phyloP scores from a whole-genome alignment of 2,329 filamentous ascomycete genomes.

The Phyllosticta capitalensis region DNA sequence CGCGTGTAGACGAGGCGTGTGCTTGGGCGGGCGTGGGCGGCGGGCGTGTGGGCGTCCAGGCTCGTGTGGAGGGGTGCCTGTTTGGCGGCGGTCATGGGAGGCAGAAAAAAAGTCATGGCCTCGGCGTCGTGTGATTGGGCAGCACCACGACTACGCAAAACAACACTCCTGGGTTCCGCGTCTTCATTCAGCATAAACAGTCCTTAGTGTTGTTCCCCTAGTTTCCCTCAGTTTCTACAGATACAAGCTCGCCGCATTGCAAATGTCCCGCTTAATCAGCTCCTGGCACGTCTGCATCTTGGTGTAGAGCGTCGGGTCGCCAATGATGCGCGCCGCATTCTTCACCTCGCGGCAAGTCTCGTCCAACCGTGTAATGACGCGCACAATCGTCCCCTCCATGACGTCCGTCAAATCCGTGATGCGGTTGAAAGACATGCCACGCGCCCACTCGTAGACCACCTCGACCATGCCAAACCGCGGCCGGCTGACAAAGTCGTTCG shows the following conservation, averaged over 20 bases:
- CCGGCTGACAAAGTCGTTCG: conserved; percentile 80
- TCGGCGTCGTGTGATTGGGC: not conserved
- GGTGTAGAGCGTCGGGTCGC: conserved; percentile 81
- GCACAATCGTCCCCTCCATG: conserved; percentile 91
- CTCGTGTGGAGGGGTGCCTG: not conserved
- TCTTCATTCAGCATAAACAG: too few relatives aligned
- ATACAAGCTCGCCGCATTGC: conserved; percentile 32
- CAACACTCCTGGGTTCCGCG: not conserved
- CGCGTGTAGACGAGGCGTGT: not conserved
- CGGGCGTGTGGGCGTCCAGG: not conserved
- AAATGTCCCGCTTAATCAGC: conserved; percentile 65
- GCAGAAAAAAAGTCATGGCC: not conserved
- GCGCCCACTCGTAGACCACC: conserved; percentile 97
- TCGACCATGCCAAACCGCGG: conserved; percentile 91
- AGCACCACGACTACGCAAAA: not conserved
- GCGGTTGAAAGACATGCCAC: conserved; percentile 96
- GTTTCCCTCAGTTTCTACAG: conserved; percentile 17
- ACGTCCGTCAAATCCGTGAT: conserved; percentile 95
- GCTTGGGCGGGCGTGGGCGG: not conserved
- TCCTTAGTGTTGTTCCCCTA: not conserved
- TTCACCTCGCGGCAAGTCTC: conserved; percentile 97
- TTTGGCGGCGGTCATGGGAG: not conserved
- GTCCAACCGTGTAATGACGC: conserved; percentile 86
- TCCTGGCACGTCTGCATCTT: conserved; percentile 99
- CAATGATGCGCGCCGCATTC: conserved; percentile 90